phyloP scores from a whole-genome alignment of 768 basidiomycete species.

The Nidularia sp. region DNA sequence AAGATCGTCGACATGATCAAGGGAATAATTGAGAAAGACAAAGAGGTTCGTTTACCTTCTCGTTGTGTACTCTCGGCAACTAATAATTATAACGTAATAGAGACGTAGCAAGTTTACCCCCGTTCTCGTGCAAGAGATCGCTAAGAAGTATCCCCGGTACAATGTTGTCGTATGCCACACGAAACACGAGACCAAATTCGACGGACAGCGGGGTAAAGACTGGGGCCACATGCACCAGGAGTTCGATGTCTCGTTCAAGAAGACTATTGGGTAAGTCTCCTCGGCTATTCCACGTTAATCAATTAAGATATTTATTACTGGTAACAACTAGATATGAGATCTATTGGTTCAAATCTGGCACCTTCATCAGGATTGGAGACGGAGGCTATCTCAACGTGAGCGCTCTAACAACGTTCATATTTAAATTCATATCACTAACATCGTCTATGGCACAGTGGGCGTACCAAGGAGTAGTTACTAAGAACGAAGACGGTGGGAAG shows the following conservation, averaged over 20 bases:
- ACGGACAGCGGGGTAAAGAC: constrained; percentile 14
- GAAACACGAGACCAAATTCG: constrained; percentile 12
- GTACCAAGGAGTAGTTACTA: constrained; percentile 6
- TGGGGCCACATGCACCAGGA: constrained; percentile 20
- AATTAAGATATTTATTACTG: neutral
- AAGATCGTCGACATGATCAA: neutral
- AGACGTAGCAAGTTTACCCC: neutral
- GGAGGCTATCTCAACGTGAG: constrained; percentile 19
- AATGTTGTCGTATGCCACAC: constrained; percentile 17
- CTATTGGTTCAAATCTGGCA: constrained; percentile 15
- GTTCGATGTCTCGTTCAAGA: constrained; percentile 10
- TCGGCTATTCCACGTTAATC: neutral
- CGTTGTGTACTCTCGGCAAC: neutral
- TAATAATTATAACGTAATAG: neutral
- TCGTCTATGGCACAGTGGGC: constrained; percentile 8
- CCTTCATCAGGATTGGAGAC: constrained; percentile 12
- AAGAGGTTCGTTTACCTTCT: neutral
- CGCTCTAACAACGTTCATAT: neutral
- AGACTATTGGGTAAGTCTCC: constrained; percentile 10
- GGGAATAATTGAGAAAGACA: neutral
- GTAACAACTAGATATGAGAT: constrained; percentile 13
- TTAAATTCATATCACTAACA: neutral
- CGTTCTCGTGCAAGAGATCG: neutral
- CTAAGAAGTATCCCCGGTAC: constrained; percentile 2
- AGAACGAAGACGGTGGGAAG: neutral